phyloP scores from a whole-genome alignment of 129 eudicot species.

The Artemisia argyi region DNA sequence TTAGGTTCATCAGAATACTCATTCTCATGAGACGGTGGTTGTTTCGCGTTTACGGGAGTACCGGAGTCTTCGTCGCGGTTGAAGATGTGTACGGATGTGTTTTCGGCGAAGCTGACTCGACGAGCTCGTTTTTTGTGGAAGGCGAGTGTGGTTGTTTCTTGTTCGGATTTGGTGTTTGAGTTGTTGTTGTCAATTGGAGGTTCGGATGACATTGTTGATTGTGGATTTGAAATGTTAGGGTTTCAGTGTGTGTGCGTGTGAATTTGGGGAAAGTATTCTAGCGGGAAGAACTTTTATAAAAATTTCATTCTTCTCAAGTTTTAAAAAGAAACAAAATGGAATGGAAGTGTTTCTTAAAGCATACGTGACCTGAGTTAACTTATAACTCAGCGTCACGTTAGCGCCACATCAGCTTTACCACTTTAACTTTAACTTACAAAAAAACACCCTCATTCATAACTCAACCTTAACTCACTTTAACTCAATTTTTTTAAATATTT shows the following conservation, averaged over 20 bases:
- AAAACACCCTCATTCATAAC: no score
- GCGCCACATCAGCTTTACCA: no score
- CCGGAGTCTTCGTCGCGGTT: conserved; percentile 73
- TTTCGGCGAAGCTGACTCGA: conserved; percentile 97
- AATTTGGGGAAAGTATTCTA: no score
- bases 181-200: background rate
- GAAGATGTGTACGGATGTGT: conserved; percentile 71
- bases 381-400: no score
- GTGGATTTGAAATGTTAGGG: background rate
- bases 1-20: conserved; percentile 36
- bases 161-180: conserved; percentile 53
- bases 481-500: no score
- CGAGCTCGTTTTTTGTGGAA: conserved; percentile 63
- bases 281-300: no score
- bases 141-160: conserved; percentile 37
- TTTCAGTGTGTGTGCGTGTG: background rate
- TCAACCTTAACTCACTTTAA: no score
- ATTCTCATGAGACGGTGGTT: conserved; percentile 19
- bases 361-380: no score
- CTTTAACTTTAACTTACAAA: no score
- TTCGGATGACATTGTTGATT: background rate
- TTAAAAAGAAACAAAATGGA: no score
- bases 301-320: no score
- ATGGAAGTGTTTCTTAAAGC: no score
- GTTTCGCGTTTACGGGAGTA: conserved; percentile 34